These are phyloP conservation scores for Cystofilobasidium bisporidii DNA, from an alignment of 768 basidiomycete species.

Conservation along the genomic window DNA sequence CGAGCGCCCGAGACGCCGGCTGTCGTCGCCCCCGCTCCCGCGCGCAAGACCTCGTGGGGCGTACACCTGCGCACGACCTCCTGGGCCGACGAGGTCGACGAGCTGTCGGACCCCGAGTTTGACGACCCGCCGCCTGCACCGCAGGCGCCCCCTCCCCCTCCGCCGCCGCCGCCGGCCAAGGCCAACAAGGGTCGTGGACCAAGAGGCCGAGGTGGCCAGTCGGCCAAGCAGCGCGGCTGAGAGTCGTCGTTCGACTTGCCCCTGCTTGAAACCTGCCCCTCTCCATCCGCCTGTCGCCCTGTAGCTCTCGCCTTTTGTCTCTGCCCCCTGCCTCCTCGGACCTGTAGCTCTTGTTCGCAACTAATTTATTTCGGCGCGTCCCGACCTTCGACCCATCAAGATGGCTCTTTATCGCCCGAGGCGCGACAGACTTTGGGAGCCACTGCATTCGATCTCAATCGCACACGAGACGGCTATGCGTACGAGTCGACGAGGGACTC, in stretches of 20 bases:
- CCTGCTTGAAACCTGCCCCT: too few species aligned
- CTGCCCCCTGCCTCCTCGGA: too few species aligned
- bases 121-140: neutral
- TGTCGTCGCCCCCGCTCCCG: neutral
- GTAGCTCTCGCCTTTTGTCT: too few species aligned
- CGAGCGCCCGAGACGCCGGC: neutral
- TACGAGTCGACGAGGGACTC: conserved; percentile 84
- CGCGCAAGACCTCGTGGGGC: neutral
- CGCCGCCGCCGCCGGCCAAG: neutral
- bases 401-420: too few species aligned
- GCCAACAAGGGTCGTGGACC: neutral
- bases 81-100: conserved; percentile 4
- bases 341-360: too few species aligned
- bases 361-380: too few species aligned
- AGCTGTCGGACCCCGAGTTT: conserved; percentile 7
- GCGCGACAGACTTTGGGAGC: too few species aligned
- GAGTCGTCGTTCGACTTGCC: too few species aligned
- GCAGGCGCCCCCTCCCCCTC: neutral
- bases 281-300: too few species aligned
- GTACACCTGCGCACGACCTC: neutral
- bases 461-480: conserved; percentile 49
- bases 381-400: too few species aligned
- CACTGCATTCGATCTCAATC: too few species aligned
- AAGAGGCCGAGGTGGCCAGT: too few species aligned
- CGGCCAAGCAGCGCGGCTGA: neutral